Conservation (phyloP, 2,329 filamentous ascomycete genomes). For the Lachnellula arida region DNA sequence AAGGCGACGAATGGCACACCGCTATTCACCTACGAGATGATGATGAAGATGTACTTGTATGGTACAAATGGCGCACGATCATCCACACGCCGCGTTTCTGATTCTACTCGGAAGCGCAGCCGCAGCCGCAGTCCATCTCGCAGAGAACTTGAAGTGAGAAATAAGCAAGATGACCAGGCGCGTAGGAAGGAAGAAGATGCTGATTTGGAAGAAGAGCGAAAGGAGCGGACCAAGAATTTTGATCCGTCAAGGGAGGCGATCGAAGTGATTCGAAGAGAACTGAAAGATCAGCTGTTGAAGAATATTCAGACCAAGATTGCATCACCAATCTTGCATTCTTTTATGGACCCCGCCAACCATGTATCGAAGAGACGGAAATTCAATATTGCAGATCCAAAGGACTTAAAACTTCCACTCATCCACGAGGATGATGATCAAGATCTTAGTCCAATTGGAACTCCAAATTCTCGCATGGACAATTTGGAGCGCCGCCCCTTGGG, state of each 20-base stretch:
- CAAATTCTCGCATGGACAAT: constrained; percentile 57
- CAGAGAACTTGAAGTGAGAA: constrained; percentile 41
- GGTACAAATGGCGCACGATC: constrained; percentile 23
- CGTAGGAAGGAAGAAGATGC: constrained; percentile 69
- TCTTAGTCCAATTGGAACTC: constrained; percentile 61
- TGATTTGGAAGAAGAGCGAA: constrained; percentile 87
- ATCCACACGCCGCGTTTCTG: constrained; percentile 9
- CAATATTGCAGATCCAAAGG: constrained; percentile 67
- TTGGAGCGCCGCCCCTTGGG: constrained; percentile 48
- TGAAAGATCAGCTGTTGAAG: constrained; percentile 80
- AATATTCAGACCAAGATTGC: constrained; percentile 87
- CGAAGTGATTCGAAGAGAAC: constrained; percentile 70
- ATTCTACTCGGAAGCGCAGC: constrained; percentile 29
- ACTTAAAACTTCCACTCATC: constrained; percentile 50
- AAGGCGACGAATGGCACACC: constrained; percentile 72
- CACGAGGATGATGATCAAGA: constrained; percentile 53
- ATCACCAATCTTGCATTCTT: constrained; percentile 72
- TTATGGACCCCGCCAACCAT: constrained; percentile 78
- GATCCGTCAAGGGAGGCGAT: constrained; percentile 86
- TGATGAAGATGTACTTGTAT: constrained; percentile 69
- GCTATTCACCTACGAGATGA: constrained; percentile 90
- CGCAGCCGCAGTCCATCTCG: constrained; percentile 41
- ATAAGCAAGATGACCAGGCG: constrained; percentile 62
- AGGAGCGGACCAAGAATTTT: constrained; percentile 77
- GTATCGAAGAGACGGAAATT: constrained; percentile 72